Evolutionary conservation across 2,329 filamentous ascomycete species (phyloP).

Genomic region (Colletotrichum tofieldiae): DNA sequence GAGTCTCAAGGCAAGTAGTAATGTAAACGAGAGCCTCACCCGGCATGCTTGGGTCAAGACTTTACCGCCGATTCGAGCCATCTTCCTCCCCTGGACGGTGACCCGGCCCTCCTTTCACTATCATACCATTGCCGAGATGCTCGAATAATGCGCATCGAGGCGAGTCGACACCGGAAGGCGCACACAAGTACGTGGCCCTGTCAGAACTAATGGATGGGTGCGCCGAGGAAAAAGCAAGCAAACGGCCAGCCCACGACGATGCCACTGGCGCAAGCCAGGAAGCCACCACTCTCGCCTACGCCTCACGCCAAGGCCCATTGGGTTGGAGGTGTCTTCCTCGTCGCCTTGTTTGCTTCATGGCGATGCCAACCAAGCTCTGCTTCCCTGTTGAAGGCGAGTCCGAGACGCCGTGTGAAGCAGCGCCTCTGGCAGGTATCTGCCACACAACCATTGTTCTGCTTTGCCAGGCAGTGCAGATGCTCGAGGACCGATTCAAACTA

Average conservation of each 20-base stretch:
- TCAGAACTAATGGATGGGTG: constrained; percentile 25
- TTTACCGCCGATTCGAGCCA: constrained; percentile 6
- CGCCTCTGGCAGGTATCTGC: neutral
- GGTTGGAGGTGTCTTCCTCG: neutral
- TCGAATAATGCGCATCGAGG: constrained; percentile 14
- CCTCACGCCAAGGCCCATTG: constrained; percentile 21
- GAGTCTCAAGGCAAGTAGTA: constrained; percentile 3
- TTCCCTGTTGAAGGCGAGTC: constrained; percentile 1
- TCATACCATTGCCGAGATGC: constrained; percentile 1
- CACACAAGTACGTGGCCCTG: constrained; percentile 13
- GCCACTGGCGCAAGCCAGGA: constrained; percentile 30
- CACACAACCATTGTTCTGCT: neutral
- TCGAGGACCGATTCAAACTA: neutral
- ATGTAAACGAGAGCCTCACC: constrained; percentile 9
- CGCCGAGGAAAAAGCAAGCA: constrained; percentile 37
- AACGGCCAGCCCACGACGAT: constrained; percentile 23
- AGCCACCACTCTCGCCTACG: constrained; percentile 18
- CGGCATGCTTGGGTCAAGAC: neutral
- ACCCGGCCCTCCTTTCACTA: neutral
- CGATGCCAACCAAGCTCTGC: constrained; percentile 2
- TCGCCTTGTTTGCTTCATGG: constrained; percentile 18
- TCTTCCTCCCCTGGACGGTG: neutral
- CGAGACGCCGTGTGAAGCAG: neutral
- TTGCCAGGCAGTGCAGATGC: neutral
- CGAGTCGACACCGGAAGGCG: constrained; percentile 8